phyloP scores from a whole-genome alignment of 805 yeast species.

The Cyberlindnera maritima region DNA sequence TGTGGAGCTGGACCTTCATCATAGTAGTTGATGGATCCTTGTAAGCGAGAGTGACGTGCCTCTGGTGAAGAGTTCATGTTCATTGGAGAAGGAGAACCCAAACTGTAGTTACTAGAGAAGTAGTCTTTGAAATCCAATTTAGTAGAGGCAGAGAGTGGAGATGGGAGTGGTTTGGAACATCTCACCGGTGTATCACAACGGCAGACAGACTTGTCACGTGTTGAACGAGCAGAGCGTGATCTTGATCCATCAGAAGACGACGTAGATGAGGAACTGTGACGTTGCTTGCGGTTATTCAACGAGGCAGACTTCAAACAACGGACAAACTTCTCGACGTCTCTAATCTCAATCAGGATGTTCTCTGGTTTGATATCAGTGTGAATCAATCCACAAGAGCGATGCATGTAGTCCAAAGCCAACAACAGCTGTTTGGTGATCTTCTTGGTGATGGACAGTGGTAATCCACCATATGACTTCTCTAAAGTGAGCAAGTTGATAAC shows the following conservation, averaged over 20 bases:
- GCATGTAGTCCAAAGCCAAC: slow-evolving; percentile 55
- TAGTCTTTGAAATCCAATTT: slow-evolving; percentile 12
- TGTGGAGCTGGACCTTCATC: slow-evolving; percentile 8
- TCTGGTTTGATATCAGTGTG: slow-evolving; percentile 81
- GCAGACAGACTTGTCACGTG: not conserved
- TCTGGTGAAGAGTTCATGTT: not conserved
- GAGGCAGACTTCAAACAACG: slow-evolving; percentile 9
- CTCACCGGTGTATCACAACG: slow-evolving; percentile 23
- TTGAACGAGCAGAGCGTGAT: slow-evolving; percentile 4
- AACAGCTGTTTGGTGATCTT: slow-evolving; percentile 56
- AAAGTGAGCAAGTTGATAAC: slow-evolving; percentile 17
- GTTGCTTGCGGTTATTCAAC: slow-evolving; percentile 18
- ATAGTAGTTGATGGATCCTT: slow-evolving; percentile 17
- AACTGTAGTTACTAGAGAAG: slow-evolving; percentile 11
- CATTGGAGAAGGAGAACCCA: slow-evolving; percentile 2
- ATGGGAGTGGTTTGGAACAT: slow-evolving; percentile 47
- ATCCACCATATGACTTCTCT: slow-evolving; percentile 46
- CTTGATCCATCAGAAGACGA: slow-evolving; percentile 5
- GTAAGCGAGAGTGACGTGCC: slow-evolving; percentile 9
- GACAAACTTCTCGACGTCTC: slow-evolving; percentile 52
- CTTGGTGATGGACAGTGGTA: slow-evolving; percentile 52
- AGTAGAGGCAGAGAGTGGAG: slow-evolving; percentile 34
- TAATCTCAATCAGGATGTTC: slow-evolving; percentile 55
- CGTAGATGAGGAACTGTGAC: slow-evolving; percentile 24
- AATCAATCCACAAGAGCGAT: slow-evolving; percentile 59